These are phyloP conservation scores for Brettanomyces custersianus DNA, from an alignment of 805 yeast species.

Conservation along the genomic window DNA sequence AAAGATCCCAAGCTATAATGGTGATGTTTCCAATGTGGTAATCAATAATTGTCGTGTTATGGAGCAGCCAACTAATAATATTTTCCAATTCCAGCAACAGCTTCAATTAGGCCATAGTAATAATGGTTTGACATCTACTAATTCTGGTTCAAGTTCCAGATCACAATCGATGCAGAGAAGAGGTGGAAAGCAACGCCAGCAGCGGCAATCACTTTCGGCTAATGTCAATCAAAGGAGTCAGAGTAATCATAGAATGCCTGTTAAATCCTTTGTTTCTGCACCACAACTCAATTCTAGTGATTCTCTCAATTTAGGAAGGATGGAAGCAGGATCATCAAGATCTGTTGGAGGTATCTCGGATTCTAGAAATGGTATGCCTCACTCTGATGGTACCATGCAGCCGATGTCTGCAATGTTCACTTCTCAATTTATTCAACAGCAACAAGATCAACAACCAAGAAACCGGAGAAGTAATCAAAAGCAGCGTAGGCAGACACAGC, in stretches of 20 bases:
- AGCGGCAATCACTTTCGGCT: not conserved
- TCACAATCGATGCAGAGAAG: not conserved
- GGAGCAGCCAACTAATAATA: conserved; percentile 21
- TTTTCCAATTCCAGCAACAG: conserved; percentile 19
- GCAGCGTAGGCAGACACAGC: conserved; percentile 3
- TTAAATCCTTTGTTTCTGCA: too few relatives aligned
- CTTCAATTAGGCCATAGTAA: conserved; percentile 7
- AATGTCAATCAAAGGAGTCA: not conserved
- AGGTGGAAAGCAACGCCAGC: conserved; percentile 1
- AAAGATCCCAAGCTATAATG: conserved; percentile 20
- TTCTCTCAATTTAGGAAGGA: too few relatives aligned
- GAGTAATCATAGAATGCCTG: conserved; percentile 3
- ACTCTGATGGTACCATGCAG: not conserved
- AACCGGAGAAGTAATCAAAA: too few relatives aligned
- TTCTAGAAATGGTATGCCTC: too few relatives aligned
- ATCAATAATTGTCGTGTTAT: conserved; percentile 23
- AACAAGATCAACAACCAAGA: conserved; percentile 5
- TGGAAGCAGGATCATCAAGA: too few relatives aligned
- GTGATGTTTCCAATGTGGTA: conserved; percentile 19
- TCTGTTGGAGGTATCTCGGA: too few relatives aligned
- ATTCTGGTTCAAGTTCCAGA: not conserved
- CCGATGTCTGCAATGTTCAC: not conserved
- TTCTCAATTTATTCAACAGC: not conserved
- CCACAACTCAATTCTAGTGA: too few relatives aligned
- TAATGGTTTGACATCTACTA: not conserved